Evolutionary conservation across 73 alveolate genomes (phyloP).

Genomic region (Paramecium tetraurelia): DNA sequence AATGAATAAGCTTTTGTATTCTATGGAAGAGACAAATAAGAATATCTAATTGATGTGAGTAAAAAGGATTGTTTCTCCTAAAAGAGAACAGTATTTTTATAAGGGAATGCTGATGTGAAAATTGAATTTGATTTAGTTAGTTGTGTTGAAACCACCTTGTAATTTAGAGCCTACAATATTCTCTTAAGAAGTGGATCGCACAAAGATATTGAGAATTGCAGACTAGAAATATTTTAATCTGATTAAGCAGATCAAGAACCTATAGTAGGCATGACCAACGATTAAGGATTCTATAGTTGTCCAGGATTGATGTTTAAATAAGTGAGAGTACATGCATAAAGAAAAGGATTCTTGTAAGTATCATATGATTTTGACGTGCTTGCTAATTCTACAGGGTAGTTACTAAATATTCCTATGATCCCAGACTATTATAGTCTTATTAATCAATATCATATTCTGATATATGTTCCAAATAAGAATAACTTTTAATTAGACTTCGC

Average conservation of each 20-base stretch:
- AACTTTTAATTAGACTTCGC: constrained; percentile 22
- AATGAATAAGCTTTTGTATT: background rate
- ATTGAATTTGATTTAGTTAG: constrained; percentile 45
- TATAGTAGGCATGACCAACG: background rate
- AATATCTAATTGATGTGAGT: background rate
- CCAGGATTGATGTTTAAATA: constrained; percentile 36
- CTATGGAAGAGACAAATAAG: constrained; percentile 40
- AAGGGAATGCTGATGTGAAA: background rate
- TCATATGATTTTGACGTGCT: constrained; percentile 19
- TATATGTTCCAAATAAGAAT: constrained; percentile 31
- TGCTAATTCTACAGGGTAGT: constrained; percentile 36
- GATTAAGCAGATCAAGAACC: constrained; percentile 39
- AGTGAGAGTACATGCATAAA: constrained; percentile 35
- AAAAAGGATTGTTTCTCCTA: constrained; percentile 32
- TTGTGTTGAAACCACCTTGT: constrained; percentile 29
- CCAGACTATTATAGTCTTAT: constrained; percentile 35
- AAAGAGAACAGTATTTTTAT: background rate
- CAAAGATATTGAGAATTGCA: background rate
- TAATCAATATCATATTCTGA: constrained; percentile 10
- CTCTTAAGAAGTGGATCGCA: background rate
- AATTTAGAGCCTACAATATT: constrained; percentile 21
- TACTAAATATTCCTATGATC: constrained; percentile 24
- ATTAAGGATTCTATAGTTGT: constrained; percentile 13
- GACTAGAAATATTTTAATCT: background rate
- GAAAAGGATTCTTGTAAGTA: constrained; percentile 24